Conservation (phyloP, 2,329 filamentous ascomycete species). For the Fusarium temperatum region DNA sequence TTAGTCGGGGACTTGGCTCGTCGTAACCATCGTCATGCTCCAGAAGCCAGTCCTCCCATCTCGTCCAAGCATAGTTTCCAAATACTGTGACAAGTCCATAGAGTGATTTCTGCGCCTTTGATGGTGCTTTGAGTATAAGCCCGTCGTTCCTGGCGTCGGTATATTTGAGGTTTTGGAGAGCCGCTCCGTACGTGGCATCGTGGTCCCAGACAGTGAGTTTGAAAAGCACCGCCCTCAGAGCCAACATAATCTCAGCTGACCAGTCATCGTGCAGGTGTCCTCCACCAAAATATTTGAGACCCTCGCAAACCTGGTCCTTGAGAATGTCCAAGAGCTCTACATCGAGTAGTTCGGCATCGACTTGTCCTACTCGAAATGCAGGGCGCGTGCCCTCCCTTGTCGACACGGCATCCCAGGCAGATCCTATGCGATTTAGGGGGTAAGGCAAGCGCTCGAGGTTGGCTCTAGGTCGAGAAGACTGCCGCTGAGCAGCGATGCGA, state of each 20-base stretch:
- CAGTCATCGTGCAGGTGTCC: conserved; percentile 83
- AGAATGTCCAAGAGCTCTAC: conserved; percentile 90
- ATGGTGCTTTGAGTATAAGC: conserved; percentile 73
- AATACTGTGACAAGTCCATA: conserved; percentile 89
- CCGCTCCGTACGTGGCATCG: conserved; percentile 92
- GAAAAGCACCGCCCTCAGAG: conserved; percentile 82
- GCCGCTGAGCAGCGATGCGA: conserved; percentile 58
- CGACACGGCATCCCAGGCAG: conserved; percentile 74
- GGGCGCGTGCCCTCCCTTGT: conserved; percentile 83
- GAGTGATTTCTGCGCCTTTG: conserved; percentile 81
- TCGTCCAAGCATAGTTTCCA: conserved; percentile 88
- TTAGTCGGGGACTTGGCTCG: conserved; percentile 60
- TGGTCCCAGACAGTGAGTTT: conserved; percentile 98
- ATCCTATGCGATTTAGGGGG: conserved; percentile 68
- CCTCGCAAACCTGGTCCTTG: conserved; percentile 86
- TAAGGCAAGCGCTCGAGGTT: conserved; percentile 67
- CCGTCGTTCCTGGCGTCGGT: conserved; percentile 79
- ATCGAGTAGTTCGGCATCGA: conserved; percentile 94
- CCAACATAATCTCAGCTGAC: conserved; percentile 83
- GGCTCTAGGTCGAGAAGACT: conserved; percentile 63
- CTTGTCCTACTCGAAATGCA: conserved; percentile 91
- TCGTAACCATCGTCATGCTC: conserved; percentile 80
- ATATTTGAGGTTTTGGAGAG: conserved; percentile 89
- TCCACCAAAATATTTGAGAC: conserved; percentile 84
- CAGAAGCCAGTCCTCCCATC: conserved; percentile 89